phyloP scores from a whole-genome alignment of 1,284 basidiomycete genomes.

The Farysia itapuensis region DNA sequence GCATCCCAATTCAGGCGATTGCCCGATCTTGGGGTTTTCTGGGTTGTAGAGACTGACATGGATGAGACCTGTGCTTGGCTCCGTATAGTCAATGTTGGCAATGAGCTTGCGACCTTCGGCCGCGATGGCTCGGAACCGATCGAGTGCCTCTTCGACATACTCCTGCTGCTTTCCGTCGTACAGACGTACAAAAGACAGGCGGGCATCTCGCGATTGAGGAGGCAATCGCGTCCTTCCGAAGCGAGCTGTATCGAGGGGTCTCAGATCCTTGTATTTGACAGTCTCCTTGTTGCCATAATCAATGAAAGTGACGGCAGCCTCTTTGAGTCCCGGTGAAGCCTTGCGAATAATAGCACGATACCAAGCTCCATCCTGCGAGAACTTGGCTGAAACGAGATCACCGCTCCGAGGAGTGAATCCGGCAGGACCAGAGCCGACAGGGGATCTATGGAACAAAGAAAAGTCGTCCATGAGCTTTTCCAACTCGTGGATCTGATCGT shows the following conservation, averaged over 20 bases:
- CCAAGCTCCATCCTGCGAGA: conserved; percentile 59
- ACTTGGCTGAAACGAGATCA: conserved; percentile 79
- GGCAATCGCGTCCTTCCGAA: conserved; percentile 41
- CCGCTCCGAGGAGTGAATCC: conserved; percentile 74
- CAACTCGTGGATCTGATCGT: conserved; percentile 64
- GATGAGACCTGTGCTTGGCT: conserved; percentile 20
- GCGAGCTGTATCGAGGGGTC: conserved; percentile 36
- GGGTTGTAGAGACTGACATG: conserved; percentile 53
- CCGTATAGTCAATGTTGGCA: conserved; percentile 49
- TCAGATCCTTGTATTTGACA: conserved; percentile 34
- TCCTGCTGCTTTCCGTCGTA: conserved; percentile 44
- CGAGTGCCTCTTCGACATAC: conserved; percentile 48
- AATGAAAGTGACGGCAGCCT: conserved; percentile 37
- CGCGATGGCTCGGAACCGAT: conserved; percentile 41
- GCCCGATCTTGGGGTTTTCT: conserved; percentile 21
- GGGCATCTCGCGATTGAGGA: conserved; percentile 37
- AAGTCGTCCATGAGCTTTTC: conserved; percentile 94
- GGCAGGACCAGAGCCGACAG: conserved; percentile 53
- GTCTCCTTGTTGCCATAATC: conserved; percentile 52
- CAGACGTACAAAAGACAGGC: conserved; percentile 46
- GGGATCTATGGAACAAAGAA: conserved; percentile 61
- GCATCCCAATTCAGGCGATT: conserved; percentile 34
- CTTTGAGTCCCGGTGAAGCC: conserved; percentile 27
- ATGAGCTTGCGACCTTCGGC: conserved; percentile 51
- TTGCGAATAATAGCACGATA: conserved; percentile 48